Percentiles rank a stretch among this genome's conserved stretches.
Conservation (phyloP, 352 stramenopile species). For the Phytophthora sansomeana region DNA sequence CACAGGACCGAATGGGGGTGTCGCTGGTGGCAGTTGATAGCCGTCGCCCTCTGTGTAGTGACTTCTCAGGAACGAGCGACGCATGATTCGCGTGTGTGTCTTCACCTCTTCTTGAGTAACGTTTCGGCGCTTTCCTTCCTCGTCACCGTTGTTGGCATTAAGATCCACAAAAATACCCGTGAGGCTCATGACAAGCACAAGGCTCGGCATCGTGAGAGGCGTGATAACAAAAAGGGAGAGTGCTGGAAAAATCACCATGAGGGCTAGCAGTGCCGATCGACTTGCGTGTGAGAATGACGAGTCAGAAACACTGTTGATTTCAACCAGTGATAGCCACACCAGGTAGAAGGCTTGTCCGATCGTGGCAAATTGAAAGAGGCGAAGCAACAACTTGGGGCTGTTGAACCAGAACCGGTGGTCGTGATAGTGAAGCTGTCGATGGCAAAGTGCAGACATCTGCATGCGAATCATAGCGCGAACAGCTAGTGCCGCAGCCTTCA, state of each 20-base stretch:
- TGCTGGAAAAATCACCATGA: conserved; percentile 78
- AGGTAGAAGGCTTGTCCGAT: conserved; percentile 90
- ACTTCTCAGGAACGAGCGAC: conserved; percentile 74
- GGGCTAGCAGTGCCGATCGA: conserved; percentile 38
- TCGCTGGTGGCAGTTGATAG: conserved; percentile 5
- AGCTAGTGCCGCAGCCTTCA: conserved; percentile 67
- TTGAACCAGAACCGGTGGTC: conserved; percentile 88
- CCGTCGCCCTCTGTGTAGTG: conserved; percentile 60
- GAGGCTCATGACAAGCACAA: conserved; percentile 89
- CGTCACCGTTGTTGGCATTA: conserved; percentile 47
- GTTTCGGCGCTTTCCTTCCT: conserved; percentile 31
- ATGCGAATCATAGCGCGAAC: conserved; percentile 83
- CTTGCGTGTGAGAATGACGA: conserved; percentile 18
- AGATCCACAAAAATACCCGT: conserved; percentile 89
- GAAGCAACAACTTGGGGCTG: conserved; percentile 72
- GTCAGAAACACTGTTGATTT: conserved; percentile 52
- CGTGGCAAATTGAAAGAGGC: conserved; percentile 87
- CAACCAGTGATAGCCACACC: conserved; percentile 86
- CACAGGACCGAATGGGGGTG: conserved; percentile 22
- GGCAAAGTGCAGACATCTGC: conserved; percentile 90
- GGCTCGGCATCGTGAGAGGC: conserved; percentile 86
- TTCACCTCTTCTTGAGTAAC: conserved; percentile 61
- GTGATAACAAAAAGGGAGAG: conserved; percentile 82
- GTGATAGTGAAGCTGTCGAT: conserved; percentile 83
- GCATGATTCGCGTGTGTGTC: conserved; percentile 74